phyloP scores from a whole-genome alignment of 2,329 filamentous ascomycete species.

The Diaporthe longicolla region DNA sequence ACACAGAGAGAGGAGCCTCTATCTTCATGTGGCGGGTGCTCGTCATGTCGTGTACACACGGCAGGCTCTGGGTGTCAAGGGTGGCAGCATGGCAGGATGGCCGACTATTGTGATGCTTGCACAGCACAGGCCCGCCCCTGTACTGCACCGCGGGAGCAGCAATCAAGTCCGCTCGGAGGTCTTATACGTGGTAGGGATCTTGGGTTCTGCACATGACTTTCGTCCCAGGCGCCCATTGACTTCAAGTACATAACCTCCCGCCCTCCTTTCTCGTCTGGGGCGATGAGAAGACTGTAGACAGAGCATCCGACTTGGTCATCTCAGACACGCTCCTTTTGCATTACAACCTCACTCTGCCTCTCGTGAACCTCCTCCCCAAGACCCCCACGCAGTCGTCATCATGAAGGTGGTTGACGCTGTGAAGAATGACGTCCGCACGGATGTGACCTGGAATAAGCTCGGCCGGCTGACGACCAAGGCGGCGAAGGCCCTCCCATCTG shows the following conservation, averaged over 20 bases:
- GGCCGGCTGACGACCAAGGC: constrained; percentile 49
- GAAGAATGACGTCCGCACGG: constrained; percentile 54
- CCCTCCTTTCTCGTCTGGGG: background rate
- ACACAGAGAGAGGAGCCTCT: background rate
- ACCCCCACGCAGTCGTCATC: constrained; percentile 7
- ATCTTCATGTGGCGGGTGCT: background rate
- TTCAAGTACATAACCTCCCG: constrained; percentile 28
- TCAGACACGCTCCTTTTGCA: background rate
- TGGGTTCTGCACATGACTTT: constrained; percentile 19
- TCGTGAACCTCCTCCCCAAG: background rate
- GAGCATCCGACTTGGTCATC: background rate
- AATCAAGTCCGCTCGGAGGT: constrained; percentile 7
- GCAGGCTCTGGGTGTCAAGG: constrained; percentile 4
- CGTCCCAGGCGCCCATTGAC: background rate
- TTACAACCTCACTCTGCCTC: background rate
- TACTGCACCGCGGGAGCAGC: constrained; percentile 17
- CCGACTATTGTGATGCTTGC: constrained; percentile 4
- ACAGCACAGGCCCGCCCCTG: constrained; percentile 23
- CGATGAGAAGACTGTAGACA: background rate
- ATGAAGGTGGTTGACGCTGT: constrained; percentile 46
- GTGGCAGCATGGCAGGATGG: background rate
- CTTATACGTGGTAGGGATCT: constrained; percentile 21
- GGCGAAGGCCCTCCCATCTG: constrained; percentile 62
- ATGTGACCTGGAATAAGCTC: constrained; percentile 55
- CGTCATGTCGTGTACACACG: constrained; percentile 6